These are phyloP conservation scores for Calocybe cyanea DNA, from an alignment of 768 basidiomycete genomes.

Conservation along the genomic window DNA sequence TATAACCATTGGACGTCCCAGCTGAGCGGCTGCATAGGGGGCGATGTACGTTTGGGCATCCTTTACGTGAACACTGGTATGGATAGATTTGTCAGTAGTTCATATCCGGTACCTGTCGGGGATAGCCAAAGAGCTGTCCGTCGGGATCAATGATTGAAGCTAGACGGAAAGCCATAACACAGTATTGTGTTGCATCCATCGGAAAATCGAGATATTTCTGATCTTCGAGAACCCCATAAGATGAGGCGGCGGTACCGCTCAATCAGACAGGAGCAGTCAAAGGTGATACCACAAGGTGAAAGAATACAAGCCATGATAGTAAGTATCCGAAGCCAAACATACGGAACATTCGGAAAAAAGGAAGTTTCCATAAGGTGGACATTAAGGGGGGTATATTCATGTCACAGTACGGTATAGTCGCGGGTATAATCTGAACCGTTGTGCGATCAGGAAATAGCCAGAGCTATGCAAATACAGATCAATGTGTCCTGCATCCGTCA, in stretches of 20 bases:
- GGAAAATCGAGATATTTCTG: constrained; percentile 23
- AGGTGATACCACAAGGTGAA: constrained; percentile 3
- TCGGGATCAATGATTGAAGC: constrained; percentile 8
- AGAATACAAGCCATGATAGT: constrained; percentile 3
- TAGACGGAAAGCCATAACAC: constrained; percentile 11
- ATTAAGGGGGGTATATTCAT: constrained; percentile 23
- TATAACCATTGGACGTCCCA: too few species aligned
- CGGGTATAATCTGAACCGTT: constrained; percentile 14
- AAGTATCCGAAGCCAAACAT: not conserved
- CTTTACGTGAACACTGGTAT: too few species aligned
- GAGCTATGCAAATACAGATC: constrained; percentile 48
- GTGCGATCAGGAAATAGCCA: constrained; percentile 37
- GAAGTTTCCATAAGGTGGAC: constrained; percentile 19
- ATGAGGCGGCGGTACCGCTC: constrained; percentile 28
- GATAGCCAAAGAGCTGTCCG: constrained; percentile 8
- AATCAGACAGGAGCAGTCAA: constrained; percentile 21
- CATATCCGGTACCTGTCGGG: constrained; percentile 5
- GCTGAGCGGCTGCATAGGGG: too few species aligned
- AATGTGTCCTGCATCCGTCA: constrained; percentile 53
- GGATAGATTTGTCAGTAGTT: too few species aligned
- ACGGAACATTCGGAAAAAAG: constrained; percentile 4
- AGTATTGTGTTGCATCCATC: constrained; percentile 14
- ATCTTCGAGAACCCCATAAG: constrained; percentile 27
- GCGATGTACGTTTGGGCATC: too few species aligned
- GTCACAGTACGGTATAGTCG: constrained; percentile 16